Evolutionary conservation across 768 basidiomycete genomes (phyloP).

Genomic region (Botryobasidium botryosum): DNA sequence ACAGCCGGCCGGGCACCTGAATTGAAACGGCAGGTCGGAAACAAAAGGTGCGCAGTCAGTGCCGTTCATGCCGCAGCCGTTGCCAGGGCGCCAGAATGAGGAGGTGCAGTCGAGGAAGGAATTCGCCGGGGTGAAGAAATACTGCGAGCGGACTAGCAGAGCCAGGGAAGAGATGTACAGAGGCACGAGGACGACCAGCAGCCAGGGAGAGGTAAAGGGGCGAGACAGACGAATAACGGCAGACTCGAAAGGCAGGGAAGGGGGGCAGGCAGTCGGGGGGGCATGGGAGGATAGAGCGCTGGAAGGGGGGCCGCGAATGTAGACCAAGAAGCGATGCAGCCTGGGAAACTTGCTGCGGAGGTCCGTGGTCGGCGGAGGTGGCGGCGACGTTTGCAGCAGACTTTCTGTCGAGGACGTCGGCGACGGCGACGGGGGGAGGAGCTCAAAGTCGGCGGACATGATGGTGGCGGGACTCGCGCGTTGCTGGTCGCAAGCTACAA

Average conservation of each 20-base stretch:
- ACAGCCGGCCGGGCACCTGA: conserved; percentile 70
- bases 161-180: conserved; percentile 57
- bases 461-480: too few species aligned
- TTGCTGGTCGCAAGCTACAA: too few species aligned
- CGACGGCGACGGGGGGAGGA: too few species aligned
- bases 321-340: too few species aligned
- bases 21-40: conserved; percentile 39
- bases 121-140: conserved; percentile 46
- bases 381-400: too few species aligned
- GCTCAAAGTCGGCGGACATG: too few species aligned
- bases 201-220: conserved; percentile 33
- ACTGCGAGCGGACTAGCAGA: conserved; percentile 57
- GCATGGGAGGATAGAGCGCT: too few species aligned
- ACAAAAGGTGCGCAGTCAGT: conserved; percentile 44
- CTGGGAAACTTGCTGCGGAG: too few species aligned
- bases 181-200: conserved; percentile 36
- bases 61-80: conserved; percentile 61
- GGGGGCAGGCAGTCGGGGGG: too few species aligned
- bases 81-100: conserved; percentile 51
- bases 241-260: conserved; percentile 31
- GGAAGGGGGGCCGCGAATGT: too few species aligned
- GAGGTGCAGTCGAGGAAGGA: conserved; percentile 52
- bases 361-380: too few species aligned
- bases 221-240: conserved; percentile 33
- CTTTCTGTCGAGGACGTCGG: too few species aligned